These are phyloP conservation scores for Starmerella asiatica DNA, from an alignment of 805 yeast genomes.

Conservation along the genomic window DNA sequence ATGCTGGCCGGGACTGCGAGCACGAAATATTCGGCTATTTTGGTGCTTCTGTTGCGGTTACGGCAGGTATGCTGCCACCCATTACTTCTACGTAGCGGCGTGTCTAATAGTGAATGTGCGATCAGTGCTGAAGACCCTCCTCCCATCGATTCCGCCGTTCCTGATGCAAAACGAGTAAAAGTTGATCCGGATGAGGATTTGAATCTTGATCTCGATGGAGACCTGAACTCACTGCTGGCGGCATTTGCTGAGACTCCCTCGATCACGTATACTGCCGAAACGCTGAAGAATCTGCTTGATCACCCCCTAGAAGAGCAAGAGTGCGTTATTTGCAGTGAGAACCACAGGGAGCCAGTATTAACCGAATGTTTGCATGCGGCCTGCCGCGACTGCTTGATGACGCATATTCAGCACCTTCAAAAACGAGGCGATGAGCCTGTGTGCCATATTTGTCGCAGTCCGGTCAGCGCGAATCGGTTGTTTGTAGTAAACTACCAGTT, in stretches of 20 bases:
- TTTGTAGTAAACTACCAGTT: constrained; percentile 30
- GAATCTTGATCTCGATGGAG: constrained; percentile 9
- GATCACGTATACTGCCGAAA: constrained; percentile 18
- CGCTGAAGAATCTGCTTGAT: constrained; percentile 22
- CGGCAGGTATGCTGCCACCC: constrained; percentile 85
- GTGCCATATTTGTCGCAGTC: constrained; percentile 68
- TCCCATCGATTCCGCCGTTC: neutral
- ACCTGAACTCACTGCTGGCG: constrained; percentile 5
- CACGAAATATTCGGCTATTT: constrained; percentile 59
- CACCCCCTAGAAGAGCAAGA: constrained; percentile 35
- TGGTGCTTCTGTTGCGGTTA: constrained; percentile 69
- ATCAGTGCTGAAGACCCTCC: constrained; percentile 13
- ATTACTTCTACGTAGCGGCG: constrained; percentile 39
- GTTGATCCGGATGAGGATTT: constrained; percentile 5
- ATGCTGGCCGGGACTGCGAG: constrained; percentile 49
- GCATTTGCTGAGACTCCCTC: constrained; percentile 11
- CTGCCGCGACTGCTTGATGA: constrained; percentile 59
- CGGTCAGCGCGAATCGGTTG: constrained; percentile 38
- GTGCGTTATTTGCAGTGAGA: constrained; percentile 73
- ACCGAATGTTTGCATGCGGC: constrained; percentile 73
- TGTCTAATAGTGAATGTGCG: constrained; percentile 10
- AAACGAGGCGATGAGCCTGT: constrained; percentile 33
- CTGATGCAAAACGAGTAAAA: constrained; percentile 4
- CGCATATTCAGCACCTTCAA: constrained; percentile 58
- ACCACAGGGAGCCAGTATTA: constrained; percentile 47